phyloP scores from a whole-genome alignment of 2,329 filamentous ascomycete species.

The Thelonectria discophora region DNA sequence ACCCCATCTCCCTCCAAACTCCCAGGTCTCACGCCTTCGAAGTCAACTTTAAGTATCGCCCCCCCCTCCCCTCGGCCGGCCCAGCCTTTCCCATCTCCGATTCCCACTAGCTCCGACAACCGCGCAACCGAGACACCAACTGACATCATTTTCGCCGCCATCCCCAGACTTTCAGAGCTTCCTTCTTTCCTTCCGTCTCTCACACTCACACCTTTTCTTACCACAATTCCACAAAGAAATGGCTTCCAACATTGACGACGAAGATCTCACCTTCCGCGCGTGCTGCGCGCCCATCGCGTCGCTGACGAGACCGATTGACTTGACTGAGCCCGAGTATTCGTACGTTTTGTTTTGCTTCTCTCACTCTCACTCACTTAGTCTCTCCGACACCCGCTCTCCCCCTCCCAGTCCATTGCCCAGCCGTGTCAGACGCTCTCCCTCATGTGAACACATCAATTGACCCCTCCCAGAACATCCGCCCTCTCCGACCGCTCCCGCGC shows the following conservation, averaged over 20 bases:
- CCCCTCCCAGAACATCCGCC: too few relatives aligned
- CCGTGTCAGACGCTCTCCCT: too few relatives aligned
- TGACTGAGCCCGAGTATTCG: constrained; percentile 52
- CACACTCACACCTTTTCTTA: neutral
- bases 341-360: too few relatives aligned
- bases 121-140: constrained; percentile 4
- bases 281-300: constrained; percentile 53
- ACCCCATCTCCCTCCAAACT: too few relatives aligned
- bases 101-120: neutral
- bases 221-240: neutral
- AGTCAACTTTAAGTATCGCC: neutral
- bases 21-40: neutral
- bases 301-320: constrained; percentile 55
- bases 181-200: neutral
- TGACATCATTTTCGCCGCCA: constrained; percentile 6
- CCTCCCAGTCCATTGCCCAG: too few relatives aligned
- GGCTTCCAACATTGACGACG: constrained; percentile 40
- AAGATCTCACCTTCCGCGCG: constrained; percentile 46
- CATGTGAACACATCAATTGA: too few relatives aligned
- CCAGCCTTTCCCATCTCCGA: neutral
- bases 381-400: neutral
- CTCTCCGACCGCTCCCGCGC: neutral
- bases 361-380: too few relatives aligned
- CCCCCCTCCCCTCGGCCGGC: too few relatives aligned
- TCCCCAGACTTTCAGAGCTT: too few relatives aligned